Evolutionary conservation across 106 monocot species (phyloP), one percentile per base, ranked within the genome.

Genomic region (Chionographis japonica): DNA sequence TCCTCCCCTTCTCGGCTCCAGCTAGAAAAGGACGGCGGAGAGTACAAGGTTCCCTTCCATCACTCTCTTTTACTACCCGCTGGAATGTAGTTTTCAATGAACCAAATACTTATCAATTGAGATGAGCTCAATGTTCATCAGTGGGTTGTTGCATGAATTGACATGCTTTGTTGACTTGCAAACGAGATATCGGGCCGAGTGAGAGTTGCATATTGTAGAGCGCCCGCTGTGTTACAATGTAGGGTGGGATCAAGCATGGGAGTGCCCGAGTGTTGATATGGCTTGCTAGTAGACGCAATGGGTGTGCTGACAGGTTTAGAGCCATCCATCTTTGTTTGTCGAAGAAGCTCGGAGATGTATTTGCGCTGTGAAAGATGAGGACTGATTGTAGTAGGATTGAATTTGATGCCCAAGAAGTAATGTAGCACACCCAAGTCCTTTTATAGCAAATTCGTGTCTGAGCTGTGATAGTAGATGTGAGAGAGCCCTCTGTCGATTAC

Each of bases 271-370:
- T 27, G n/a, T 11, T 8, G 36, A 8, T 12, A 18, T 20, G 8
- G 1, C 27, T 67, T 52, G 6, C 37, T 53, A 0, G 27, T 53
- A 4, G 2, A 53, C 35, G 19, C 37, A 18, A 53, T 37, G 11
- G 53, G 66, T 27, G 67, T 67, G 16, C n/a, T 2, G 2, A 69
- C 57, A 12, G 64, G 41, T 46, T 51, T 67, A 36, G 35, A 52
- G 2, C n/a, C 52, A 6, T 6, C 7, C 52, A 52, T 67, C 13
- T 5, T 6, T 11, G 35, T 35, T 10, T 15, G 8, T 9, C 35
- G 52, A 67, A 64, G 67, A 4, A 67, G 12, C 12, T 67, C 67
- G 4, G 11, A 12, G 8, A 39, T 39, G 37, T 67, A 67, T 54
- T 54, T 67, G 4, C 3, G 4, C 13, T 67, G 67, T 37, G 19